phyloP scores from a whole-genome alignment of 176 grass and related monocot genomes.

The Urochloa ruziziensis region DNA sequence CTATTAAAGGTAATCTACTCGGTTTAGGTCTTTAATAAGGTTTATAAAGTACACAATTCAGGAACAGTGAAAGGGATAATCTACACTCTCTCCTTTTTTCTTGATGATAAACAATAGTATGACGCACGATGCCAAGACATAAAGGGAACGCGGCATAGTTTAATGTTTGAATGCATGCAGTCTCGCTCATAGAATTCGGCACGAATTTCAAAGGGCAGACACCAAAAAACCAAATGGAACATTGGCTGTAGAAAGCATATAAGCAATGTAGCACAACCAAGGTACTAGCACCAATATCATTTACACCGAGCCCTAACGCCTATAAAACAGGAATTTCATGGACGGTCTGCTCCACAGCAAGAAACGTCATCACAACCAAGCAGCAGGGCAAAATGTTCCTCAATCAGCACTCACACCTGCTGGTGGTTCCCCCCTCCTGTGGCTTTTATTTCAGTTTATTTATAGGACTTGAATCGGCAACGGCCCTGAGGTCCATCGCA shows the following conservation, averaged over 20 bases:
- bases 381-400: slow-evolving; percentile 4
- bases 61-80: no score
- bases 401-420: not conserved
- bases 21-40: no score
- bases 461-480: not conserved
- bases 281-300: not conserved
- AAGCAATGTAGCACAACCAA: not conserved
- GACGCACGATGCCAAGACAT: no score
- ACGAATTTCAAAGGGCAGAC: no score
- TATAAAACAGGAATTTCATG: not conserved
- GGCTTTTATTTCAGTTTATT: slow-evolving; percentile 49
- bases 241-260: not conserved
- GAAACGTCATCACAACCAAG: slow-evolving; percentile 11
- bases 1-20: no score
- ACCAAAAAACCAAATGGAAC: not conserved
- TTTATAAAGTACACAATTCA: no score
- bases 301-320: not conserved
- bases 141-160: no score
- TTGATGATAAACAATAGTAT: no score
- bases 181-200: no score
- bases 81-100: no score
- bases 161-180: no score
- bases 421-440: not conserved
- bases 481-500: not conserved
- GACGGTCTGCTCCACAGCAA: not conserved